Base-by-base conservation (phyloP, 345 rosid genomes). In the Cardamine chenopodiifolia region DNA sequence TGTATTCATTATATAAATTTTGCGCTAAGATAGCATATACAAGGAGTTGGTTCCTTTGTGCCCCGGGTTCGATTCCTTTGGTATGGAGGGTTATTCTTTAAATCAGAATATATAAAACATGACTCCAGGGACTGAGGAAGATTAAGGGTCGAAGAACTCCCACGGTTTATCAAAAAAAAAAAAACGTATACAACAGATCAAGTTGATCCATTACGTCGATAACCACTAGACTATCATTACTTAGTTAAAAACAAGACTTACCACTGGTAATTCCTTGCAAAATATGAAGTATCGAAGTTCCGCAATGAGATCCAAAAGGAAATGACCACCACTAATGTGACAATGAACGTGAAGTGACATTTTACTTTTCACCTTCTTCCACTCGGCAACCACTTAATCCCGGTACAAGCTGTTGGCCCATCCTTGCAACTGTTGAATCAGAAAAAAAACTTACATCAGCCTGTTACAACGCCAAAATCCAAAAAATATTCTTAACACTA, bases 281-380 rank as follows among this genome's bases (percentile, higher is more conserved):
- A 91, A 94, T 75, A 94, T 91, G 89, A 81, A 87, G 76, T 86
- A 91, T 74, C 98, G 81, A 65, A 88, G 88, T 48, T 49, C 79
- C 17, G 90, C 89, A 73, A 77, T 87, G 22, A 83, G 69, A 79
- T 91, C 89, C 32, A 94, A 72, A 18, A 94, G 81, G 74, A 91
- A 88, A 73, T 94, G 98, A 72, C 90, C 95, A 15, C 96, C 97
- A 13, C 98, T 91, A 62, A 94, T 90, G 66, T 94, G 97, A 70
- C 97, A 94, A 74, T 94, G 98, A 77, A 91, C 98, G 62, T 94
- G 98, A 19, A 94, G 90, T 44, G 95, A 94, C 98, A 94, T 94
- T 76, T 82, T 91, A 35, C 83, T 88, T 80, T 84, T 90, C 12
- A 94, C 90, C 74, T 94, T 90, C 89, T 89, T 94, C 98, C 98